A percentile compares a stretch with the other conserved stretches of the same genome.
Evolutionary conservation across 495 filamentous ascomycete genomes (phyloP).

Genomic region (Hypomontagnella submonticulosa): DNA sequence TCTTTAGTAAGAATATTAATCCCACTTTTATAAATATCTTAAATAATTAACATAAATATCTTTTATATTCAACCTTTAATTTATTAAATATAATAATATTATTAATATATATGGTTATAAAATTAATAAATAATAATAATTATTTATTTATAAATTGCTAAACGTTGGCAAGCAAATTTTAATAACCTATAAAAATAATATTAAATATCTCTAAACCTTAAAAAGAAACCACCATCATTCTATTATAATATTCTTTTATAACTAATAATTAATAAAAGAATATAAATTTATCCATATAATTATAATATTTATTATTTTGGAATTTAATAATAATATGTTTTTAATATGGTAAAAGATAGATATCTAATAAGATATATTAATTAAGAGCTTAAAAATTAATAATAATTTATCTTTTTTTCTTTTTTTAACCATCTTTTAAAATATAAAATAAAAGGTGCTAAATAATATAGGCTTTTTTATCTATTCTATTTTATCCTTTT

Average conservation of each 20-base stretch:
- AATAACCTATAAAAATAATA: conserved; percentile 10
- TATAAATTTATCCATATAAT: not conserved
- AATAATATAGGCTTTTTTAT: no score
- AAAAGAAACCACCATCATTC: conserved; percentile 9
- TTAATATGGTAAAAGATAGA: not conserved
- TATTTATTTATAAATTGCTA: conserved; percentile 18
- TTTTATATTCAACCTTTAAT: not conserved
- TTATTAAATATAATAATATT: conserved; percentile 6
- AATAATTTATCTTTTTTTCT: conserved; percentile 8
- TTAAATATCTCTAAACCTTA: conserved; percentile 14
- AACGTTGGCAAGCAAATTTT: not conserved
- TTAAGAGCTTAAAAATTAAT: not conserved
- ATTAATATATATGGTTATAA: not conserved
- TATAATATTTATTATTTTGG: not conserved
- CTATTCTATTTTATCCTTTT: no score
- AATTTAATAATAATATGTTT: not conserved
- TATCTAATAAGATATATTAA: not conserved
- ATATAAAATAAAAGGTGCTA: no score
- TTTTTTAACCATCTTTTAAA: no score
- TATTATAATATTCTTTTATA: not conserved
- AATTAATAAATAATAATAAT: not conserved
- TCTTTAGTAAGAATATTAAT: not conserved
- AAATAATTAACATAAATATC: not conserved
- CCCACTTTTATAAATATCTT: not conserved
- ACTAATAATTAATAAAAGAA: conserved; percentile 18